Evolutionary conservation across 495 filamentous ascomycete species (phyloP).

Genomic region (Penicillium alfredii): DNA sequence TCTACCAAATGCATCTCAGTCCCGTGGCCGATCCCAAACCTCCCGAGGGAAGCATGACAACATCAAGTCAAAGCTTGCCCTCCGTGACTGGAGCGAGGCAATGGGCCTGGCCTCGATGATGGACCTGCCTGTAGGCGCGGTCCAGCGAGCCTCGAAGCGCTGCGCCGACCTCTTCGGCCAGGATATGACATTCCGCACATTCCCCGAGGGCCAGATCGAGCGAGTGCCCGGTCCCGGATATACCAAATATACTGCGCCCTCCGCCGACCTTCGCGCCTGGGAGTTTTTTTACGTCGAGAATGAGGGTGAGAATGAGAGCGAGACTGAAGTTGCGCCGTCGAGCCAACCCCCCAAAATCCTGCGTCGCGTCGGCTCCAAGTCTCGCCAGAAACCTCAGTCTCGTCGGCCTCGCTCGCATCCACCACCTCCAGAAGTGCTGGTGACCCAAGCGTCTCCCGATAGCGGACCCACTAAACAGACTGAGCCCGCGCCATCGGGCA

Average conservation of each 20-base stretch:
- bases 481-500: constrained; percentile 2
- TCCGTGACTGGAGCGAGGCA: constrained; percentile 77
- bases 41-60: not conserved
- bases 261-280: too few relatives aligned
- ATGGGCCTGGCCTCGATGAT: constrained; percentile 66
- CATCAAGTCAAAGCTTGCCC: constrained; percentile 24
- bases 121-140: constrained; percentile 54
- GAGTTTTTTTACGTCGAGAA: constrained; percentile 27
- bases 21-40: constrained; percentile 14
- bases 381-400: not conserved
- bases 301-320: constrained; percentile 25
- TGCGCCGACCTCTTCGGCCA: constrained; percentile 67
- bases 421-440: too few relatives aligned
- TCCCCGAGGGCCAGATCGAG: constrained; percentile 39
- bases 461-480: too few relatives aligned
- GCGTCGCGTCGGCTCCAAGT: too few relatives aligned
- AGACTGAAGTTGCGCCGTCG: constrained; percentile 8
- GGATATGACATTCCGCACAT: constrained; percentile 53
- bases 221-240: too few relatives aligned
- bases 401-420: too few relatives aligned
- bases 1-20: constrained; percentile 11
- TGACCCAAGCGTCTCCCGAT: too few relatives aligned
- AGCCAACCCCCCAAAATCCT: not conserved
- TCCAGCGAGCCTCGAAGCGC: constrained; percentile 59
- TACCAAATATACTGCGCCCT: too few relatives aligned